Conservation (phyloP, 1,284 basidiomycete genomes). For the Puccinia novopanici region DNA sequence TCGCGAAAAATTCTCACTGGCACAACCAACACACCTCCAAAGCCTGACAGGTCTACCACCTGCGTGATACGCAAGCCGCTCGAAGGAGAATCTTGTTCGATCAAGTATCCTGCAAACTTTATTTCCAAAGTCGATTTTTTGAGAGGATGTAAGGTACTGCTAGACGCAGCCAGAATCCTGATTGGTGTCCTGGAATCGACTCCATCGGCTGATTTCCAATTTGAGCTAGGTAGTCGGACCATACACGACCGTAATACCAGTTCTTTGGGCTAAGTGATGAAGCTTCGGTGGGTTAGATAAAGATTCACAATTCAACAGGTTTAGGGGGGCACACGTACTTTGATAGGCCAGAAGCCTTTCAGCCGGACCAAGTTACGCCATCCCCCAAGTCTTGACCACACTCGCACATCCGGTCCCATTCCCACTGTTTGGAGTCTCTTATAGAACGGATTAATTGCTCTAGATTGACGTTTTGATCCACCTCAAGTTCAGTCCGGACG, state of each 20-base stretch:
- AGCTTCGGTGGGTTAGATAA: not conserved
- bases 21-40: constrained; percentile 13
- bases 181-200: not conserved
- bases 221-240: constrained; percentile 14
- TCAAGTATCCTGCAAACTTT: constrained; percentile 38
- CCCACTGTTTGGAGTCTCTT: constrained; percentile 32
- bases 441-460: constrained; percentile 24
- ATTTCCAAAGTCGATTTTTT: constrained; percentile 26
- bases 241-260: constrained; percentile 19
- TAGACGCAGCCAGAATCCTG: constrained; percentile 32
- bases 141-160: constrained; percentile 23
- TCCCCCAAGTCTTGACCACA: constrained; percentile 31
- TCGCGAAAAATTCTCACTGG: not conserved
- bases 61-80: constrained; percentile 21
- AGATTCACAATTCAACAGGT: not conserved
- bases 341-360: constrained; percentile 44
- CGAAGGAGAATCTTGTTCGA: constrained; percentile 20
- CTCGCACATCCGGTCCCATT: constrained; percentile 47
- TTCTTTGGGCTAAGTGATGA: constrained; percentile 25
- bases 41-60: constrained; percentile 31
- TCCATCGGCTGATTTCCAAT: not conserved
- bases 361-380: constrained; percentile 25
- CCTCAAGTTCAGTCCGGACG: constrained; percentile 17
- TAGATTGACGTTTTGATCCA: not conserved
- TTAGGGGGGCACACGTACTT: not conserved